A percentile compares a stretch with the other conserved stretches of the same genome.
Conservation (phyloP, 2,329 filamentous ascomycete species). For the Sclerotiophoma versabilis region DNA sequence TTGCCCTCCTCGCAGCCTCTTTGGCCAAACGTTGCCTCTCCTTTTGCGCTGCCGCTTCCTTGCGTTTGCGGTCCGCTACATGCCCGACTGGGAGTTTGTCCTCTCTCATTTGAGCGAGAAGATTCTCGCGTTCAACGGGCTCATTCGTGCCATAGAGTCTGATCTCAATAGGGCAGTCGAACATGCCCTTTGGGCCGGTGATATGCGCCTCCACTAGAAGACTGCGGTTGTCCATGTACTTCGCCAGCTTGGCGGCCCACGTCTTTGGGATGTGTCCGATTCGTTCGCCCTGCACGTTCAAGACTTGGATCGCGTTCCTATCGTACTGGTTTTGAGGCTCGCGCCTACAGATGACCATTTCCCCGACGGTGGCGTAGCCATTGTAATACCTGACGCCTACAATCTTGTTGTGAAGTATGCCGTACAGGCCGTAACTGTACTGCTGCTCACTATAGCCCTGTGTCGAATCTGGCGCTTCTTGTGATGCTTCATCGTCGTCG, state of each 20-base stretch:
- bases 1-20: slow-evolving; percentile 41
- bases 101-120: slow-evolving; percentile 69
- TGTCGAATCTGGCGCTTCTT: slow-evolving; percentile 37
- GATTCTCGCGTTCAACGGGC: slow-evolving; percentile 56
- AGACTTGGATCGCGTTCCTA: slow-evolving; percentile 76
- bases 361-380: slow-evolving; percentile 45
- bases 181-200: slow-evolving; percentile 69
- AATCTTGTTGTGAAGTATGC: slow-evolving; percentile 60
- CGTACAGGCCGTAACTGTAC: slow-evolving; percentile 40
- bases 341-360: slow-evolving; percentile 54
- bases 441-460: slow-evolving; percentile 36
- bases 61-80: slow-evolving; percentile 55
- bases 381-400: slow-evolving; percentile 60
- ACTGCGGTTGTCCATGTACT: slow-evolving; percentile 64
- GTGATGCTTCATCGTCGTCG: slow-evolving; percentile 40
- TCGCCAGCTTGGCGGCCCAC: slow-evolving; percentile 74
- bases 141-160: slow-evolving; percentile 73
- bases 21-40: slow-evolving; percentile 59
- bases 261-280: slow-evolving; percentile 79
- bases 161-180: slow-evolving; percentile 75
- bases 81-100: slow-evolving; percentile 65
- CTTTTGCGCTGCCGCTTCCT: slow-evolving; percentile 63
- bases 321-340: slow-evolving; percentile 68
- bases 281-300: slow-evolving; percentile 76
- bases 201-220: slow-evolving; percentile 74